Percentiles rank a stretch among this genome's conserved stretches.
Conservation (phyloP, 2,329 filamentous ascomycete genomes). For the Huntiella moniliformis region DNA sequence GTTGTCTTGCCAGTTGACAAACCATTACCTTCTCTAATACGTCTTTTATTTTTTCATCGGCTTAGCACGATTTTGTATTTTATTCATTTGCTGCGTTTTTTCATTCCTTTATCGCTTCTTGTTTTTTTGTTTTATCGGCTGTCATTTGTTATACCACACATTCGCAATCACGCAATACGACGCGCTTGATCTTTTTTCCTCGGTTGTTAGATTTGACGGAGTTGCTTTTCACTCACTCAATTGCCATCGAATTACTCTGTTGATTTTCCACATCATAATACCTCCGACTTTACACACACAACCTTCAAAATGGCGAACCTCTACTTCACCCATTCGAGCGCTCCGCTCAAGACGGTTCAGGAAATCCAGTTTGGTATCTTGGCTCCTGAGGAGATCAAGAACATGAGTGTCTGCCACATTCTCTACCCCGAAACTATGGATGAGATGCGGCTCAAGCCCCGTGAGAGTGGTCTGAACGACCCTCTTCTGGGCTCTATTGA, state of each 20-base stretch:
- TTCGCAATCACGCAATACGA: background rate
- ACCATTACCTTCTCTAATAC: no score
- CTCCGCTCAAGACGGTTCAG: slow-evolving; percentile 90
- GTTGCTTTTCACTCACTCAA: no score
- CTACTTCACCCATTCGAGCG: slow-evolving; percentile 77
- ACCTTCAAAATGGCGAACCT: slow-evolving; percentile 69
- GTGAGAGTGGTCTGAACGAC: slow-evolving; percentile 84
- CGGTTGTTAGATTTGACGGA: background rate
- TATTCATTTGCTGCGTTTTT: slow-evolving; percentile 3
- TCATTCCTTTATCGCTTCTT: background rate
- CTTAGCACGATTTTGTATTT: slow-evolving; percentile 2
- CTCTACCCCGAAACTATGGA: slow-evolving; percentile 99
- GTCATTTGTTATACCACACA: slow-evolving; percentile 1
- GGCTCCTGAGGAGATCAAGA: slow-evolving; percentile 97
- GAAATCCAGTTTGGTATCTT: slow-evolving; percentile 98
- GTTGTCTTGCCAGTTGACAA: no score
- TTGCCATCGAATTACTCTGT: no score
- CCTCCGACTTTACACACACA: slow-evolving; percentile 11
- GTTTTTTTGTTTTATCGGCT: background rate
- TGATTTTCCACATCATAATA: no score
- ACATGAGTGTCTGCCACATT: slow-evolving; percentile 91
- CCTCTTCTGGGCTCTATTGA: slow-evolving; percentile 93
- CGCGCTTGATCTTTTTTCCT: background rate
- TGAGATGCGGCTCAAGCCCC: slow-evolving; percentile 76
- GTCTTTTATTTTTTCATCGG: background rate